These are phyloP conservation scores for Cyberlindnera euphorbiiphila DNA, from an alignment of 805 yeast species.

Conservation along the genomic window DNA sequence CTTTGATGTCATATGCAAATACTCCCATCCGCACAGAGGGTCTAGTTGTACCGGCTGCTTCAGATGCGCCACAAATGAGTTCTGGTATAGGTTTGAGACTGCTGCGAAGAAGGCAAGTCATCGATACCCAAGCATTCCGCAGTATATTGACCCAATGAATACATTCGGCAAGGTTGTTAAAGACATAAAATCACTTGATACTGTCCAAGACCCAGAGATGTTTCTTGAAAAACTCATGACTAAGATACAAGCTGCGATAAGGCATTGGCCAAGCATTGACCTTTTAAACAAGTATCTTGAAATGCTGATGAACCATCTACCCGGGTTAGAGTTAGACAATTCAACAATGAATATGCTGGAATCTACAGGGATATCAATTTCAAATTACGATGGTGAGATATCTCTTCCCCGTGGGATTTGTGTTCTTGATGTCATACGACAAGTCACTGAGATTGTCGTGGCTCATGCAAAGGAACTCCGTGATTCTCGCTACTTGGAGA, in stretches of 20 bases:
- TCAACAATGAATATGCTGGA: slow-evolving; percentile 1
- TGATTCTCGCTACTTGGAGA: not conserved
- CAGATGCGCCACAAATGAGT: slow-evolving; percentile 6
- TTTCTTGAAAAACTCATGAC: not conserved
- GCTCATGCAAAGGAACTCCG: slow-evolving; percentile 3
- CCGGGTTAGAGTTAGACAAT: slow-evolving; percentile 6
- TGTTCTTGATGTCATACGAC: slow-evolving; percentile 7
- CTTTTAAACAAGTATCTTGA: slow-evolving; percentile 1
- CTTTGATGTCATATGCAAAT: not conserved
- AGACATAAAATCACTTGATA: not conserved
- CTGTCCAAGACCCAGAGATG: not conserved
- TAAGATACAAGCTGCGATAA: slow-evolving; percentile 5
- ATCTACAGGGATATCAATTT: no score
- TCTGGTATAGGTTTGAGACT: slow-evolving; percentile 9
- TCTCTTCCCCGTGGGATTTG: slow-evolving; percentile 9
- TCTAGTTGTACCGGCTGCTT: slow-evolving; percentile 6
- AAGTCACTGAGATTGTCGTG: slow-evolving; percentile 4
- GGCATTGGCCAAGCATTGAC: slow-evolving; percentile 11
- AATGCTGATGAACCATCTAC: slow-evolving; percentile 2
- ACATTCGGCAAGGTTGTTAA: slow-evolving; percentile 3
- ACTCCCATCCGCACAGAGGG: not conserved
- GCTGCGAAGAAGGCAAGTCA: slow-evolving; percentile 3
- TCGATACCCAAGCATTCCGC: slow-evolving; percentile 2
- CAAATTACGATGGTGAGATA: slow-evolving; percentile 5
- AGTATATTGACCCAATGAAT: slow-evolving; percentile 2